These are phyloP conservation scores for Hura crepitans DNA, from an alignment of 441 rosid genomes.

Conservation along the genomic window DNA sequence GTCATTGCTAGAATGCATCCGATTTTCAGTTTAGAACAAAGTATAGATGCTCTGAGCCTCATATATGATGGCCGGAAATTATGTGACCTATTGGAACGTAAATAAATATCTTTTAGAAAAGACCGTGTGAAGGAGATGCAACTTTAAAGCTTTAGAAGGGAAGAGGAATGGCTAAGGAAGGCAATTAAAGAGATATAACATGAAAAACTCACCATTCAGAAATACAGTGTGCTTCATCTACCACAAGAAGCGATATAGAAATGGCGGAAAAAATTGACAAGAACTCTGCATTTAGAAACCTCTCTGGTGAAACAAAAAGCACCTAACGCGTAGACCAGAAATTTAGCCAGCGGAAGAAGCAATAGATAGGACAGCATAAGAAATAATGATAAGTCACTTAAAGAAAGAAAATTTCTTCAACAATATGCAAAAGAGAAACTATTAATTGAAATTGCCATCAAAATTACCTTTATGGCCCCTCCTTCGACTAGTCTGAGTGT, in stretches of 20 bases:
- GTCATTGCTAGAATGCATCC: slow-evolving; percentile 92
- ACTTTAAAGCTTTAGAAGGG: not conserved
- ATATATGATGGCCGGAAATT: slow-evolving; percentile 95
- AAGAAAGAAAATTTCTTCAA: not conserved
- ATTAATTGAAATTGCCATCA: not conserved
- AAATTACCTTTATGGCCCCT: slow-evolving; percentile 65
- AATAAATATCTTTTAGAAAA: slow-evolving; percentile 14
- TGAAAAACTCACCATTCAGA: slow-evolving; percentile 78
- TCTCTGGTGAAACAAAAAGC: slow-evolving; percentile 92
- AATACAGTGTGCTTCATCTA: slow-evolving; percentile 95
- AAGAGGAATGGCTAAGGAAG: not conserved
- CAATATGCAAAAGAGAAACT: not conserved
- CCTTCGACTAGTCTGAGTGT: slow-evolving; percentile 59
- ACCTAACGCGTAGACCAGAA: slow-evolving; percentile 47
- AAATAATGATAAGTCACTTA: not conserved
- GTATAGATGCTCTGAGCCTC: slow-evolving; percentile 85
- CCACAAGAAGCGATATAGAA: slow-evolving; percentile 74
- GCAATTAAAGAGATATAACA: slow-evolving; percentile 10
- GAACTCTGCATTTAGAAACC: slow-evolving; percentile 71
- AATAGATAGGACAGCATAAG: not conserved
- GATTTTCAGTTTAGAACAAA: slow-evolving; percentile 53
- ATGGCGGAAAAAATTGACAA: slow-evolving; percentile 52
- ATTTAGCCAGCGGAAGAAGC: slow-evolving; percentile 9
- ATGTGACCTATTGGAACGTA: slow-evolving; percentile 61
- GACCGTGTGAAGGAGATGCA: slow-evolving; percentile 1